A percentile compares a stretch with the other conserved stretches of the same genome.
Conservation (phyloP, 148 eudicot genomes). For the Chenopodium quinoa region DNA sequence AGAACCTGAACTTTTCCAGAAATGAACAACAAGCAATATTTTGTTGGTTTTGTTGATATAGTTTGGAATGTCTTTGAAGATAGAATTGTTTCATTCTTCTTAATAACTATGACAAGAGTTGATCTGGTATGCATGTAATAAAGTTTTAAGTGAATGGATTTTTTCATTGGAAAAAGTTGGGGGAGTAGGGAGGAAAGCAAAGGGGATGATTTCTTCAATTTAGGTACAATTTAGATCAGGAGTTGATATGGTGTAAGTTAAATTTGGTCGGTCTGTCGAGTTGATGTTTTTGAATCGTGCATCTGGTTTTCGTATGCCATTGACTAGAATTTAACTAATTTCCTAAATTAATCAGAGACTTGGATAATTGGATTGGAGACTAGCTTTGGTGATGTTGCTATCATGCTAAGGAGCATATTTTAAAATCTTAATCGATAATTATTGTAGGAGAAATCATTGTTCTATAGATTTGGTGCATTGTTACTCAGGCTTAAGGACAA, state of each 20-base stretch:
- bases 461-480: background rate
- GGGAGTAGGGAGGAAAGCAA: too few species aligned
- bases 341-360: background rate
- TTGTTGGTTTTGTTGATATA: background rate
- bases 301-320: background rate
- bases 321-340: background rate
- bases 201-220: background rate
- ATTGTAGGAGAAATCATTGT: background rate
- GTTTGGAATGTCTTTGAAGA: background rate
- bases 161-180: too few species aligned
- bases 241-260: background rate
- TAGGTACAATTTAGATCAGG: background rate
- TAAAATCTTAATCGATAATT: background rate
- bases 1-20: too few species aligned
- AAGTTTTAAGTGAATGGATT: too few species aligned
- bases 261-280: background rate
- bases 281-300: background rate
- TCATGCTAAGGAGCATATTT: too few species aligned
- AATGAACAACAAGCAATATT: too few species aligned
- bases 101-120: too few species aligned
- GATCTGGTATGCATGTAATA: too few species aligned
- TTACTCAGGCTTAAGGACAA: background rate
- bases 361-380: background rate
- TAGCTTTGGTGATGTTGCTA: background rate
- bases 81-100: too few species aligned